Base-by-base conservation (phyloP, 2,329 filamentous ascomycete genomes). In the Phialocephala sp. region DNA sequence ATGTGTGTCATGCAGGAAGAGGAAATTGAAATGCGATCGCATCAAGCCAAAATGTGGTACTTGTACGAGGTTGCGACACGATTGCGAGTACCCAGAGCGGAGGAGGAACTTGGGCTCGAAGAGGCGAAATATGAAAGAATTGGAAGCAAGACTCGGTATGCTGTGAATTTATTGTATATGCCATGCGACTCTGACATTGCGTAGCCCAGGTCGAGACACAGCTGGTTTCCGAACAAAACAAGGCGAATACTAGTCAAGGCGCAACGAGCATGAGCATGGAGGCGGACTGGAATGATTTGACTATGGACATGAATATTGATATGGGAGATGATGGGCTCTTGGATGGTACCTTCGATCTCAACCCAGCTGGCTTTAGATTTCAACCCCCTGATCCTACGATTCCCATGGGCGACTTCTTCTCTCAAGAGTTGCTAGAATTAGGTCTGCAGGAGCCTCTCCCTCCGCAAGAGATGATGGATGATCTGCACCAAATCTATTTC, bases 21-120 rank as follows among this genome's bases (percentile, higher is more conserved):
- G 93, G 72, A 97, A 97, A 79, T 81, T 97, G 72, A 91, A 91
- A 78, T 97, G 94, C 80, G 93, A 97, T 79, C 91, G 93, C 36
- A 83, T 82, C 56, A 91, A 89, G 74, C 93, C 93, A 18, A 86
- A 87, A 32, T 97, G 94, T 74, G 87, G 88, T 50, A 94, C 93
- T 22, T 97, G 94, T 77, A 82, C 86, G 62, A 87, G 91, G 70
- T 80, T 94, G 56, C 85, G 88, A 60, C 88, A 90, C 76, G 89
- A 92, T 61, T 97, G 94, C 79, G 85, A 91, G 63, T 97, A 97
- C 77, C 94, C 96, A 67, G 92, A 96, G 79, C 91, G 93, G 63
- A 85, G 93, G 74, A 89, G 92, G 79, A 97, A 97, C 81, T 92
- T 92, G 63, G 91, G 92, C 4, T 90, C 92, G 22, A 97, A 96